These are phyloP conservation scores for Cyclostephanos invisitatus DNA, from an alignment of 108 stramenopile genomes.

Conservation along the genomic window DNA sequence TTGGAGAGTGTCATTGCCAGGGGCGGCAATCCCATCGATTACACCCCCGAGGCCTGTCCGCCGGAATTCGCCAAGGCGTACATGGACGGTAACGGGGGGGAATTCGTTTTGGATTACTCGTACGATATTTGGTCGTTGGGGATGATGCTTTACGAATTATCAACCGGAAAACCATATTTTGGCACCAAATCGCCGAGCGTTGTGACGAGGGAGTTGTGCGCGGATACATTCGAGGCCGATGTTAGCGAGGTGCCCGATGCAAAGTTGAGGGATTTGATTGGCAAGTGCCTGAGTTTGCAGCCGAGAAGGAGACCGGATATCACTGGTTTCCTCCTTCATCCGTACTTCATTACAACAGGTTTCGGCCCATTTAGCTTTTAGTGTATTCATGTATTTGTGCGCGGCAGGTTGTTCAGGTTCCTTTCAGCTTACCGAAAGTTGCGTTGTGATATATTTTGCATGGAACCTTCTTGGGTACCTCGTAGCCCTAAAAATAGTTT, in stretches of 20 bases:
- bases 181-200: constrained; percentile 63
- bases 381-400: background rate
- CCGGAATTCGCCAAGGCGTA: constrained; percentile 86
- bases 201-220: constrained; percentile 66
- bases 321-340: constrained; percentile 75
- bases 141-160: constrained; percentile 60
- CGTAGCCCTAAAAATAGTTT: too few relatives aligned
- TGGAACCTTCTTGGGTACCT: too few relatives aligned
- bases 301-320: constrained; percentile 69
- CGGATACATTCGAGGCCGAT: constrained; percentile 46
- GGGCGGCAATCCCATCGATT: constrained; percentile 55
- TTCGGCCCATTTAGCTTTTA: constrained; percentile 51
- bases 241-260: constrained; percentile 49
- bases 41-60: constrained; percentile 79
- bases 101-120: constrained; percentile 63
- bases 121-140: constrained; percentile 69
- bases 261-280: constrained; percentile 67
- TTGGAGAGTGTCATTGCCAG: constrained; percentile 49
- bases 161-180: constrained; percentile 65
- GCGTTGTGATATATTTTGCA: too few relatives aligned
- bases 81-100: constrained; percentile 67
- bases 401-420: background rate
- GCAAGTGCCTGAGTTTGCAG: constrained; percentile 63
- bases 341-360: constrained; percentile 72
- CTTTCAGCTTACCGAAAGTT: too few relatives aligned